These are phyloP conservation scores for Coemansia umbellata DNA, from an alignment of 192 early-diverging fungal species.

Conservation along the genomic window DNA sequence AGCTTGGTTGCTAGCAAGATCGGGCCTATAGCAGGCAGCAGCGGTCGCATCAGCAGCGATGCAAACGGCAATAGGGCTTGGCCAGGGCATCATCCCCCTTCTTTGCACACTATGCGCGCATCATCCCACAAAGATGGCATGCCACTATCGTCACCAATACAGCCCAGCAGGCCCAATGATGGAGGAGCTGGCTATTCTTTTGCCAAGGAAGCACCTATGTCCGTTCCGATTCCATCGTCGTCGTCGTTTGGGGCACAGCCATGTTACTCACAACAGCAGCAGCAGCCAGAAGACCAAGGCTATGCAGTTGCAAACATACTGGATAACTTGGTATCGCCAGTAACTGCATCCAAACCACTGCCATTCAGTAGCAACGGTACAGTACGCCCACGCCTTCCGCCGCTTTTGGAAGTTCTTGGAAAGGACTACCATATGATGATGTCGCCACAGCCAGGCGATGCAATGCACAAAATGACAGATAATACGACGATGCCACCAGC, in stretches of 20 bases:
- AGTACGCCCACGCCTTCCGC: constrained; percentile 38
- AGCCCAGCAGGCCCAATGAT: not conserved
- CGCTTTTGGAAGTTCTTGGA: constrained; percentile 42
- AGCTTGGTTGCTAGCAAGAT: not conserved
- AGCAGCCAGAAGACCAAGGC: not conserved
- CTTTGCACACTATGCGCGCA: not conserved
- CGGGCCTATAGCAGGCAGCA: not conserved
- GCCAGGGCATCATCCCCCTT: not conserved
- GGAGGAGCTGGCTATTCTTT: not conserved
- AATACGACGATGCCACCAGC: not conserved
- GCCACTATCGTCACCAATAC: constrained; percentile 16
- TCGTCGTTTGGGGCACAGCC: constrained; percentile 1
- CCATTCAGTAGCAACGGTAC: constrained; percentile 33
- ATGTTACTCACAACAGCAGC: not conserved
- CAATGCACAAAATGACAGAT: not conserved
- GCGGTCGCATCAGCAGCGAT: not conserved
- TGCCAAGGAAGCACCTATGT: constrained; percentile 13
- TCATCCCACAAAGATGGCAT: not conserved
- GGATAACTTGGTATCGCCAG: not conserved
- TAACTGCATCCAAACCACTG: constrained; percentile 7
- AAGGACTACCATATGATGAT: constrained; percentile 35
- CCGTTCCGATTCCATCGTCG: constrained; percentile 26
- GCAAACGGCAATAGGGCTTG: not conserved
- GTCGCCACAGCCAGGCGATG: too few relatives aligned
- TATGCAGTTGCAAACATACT: not conserved